Base-by-base conservation (phyloP, 257 asterid genomes). In the Solanum etuberosum region DNA sequence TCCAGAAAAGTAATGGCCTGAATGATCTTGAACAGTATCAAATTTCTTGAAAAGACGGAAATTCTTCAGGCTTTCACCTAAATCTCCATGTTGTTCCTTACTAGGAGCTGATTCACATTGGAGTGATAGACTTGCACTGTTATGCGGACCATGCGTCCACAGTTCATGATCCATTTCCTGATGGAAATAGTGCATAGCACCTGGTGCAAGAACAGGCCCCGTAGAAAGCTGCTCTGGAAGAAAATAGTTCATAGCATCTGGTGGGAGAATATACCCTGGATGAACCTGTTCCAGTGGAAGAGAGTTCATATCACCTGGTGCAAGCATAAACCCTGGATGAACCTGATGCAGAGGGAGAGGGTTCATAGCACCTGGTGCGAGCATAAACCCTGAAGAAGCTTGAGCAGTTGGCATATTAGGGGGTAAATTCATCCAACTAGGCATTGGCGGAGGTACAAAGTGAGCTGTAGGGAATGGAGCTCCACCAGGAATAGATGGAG, bases 11-110 rank as follows among this genome's bases (percentile, higher is more conserved):
- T 82, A 59, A 63, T 89, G 54, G 73, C 86, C 90, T 2, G 91
- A 86, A 34, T 37, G 48, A 87, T 87, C 88, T 85, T 87, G 59
- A 68, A 88, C 89, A 23, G 72, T 82, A 82, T 89, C 91, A 87
- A 89, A 89, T 42, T 68, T 83, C 67, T 89, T 87, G 54, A 86
- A 86, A 34, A 31, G 70, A 71, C 46, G 84, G 83, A 65, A 87
- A 61, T 87, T 87, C 72, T 84, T 37, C 83, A 83, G 35, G 1
- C 77, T 84, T 35, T 83, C 87, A 68, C 43, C 83, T 70, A 73
- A 48, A 82, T 68, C 57, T 20, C 42, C 43, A 32, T 9, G 27
- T 7, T 65, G 32, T 32, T 46, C 80, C 18, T 7, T 59, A 77
- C 1, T 29, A 61, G 51, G 37, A 65, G 54, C 74, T 46, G 71